Conservation (phyloP, 1,139 yeast genomes). For the Citeromyces siamensis region DNA sequence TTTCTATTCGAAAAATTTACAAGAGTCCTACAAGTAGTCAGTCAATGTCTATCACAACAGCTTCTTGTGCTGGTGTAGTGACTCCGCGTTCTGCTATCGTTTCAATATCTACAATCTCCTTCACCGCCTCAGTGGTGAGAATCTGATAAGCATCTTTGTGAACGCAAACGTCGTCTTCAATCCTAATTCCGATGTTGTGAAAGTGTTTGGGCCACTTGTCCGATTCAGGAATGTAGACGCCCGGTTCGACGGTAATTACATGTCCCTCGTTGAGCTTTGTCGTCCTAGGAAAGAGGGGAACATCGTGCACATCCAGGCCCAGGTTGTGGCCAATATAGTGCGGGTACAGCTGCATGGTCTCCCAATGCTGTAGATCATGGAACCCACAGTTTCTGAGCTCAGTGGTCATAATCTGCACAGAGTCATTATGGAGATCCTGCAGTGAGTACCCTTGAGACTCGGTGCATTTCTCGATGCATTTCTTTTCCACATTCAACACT, state of each 20-base stretch:
- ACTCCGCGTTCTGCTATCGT: constrained; percentile 43
- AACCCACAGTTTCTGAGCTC: constrained; percentile 73
- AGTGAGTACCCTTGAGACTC: constrained; percentile 39
- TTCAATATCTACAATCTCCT: constrained; percentile 76
- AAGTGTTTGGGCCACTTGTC: constrained; percentile 66
- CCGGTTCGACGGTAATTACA: constrained; percentile 91
- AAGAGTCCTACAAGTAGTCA: constrained; percentile 20
- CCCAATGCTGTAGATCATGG: constrained; percentile 30
- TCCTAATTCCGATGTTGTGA: constrained; percentile 86
- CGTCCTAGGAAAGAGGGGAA: constrained; percentile 45
- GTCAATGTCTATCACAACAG: constrained; percentile 25
- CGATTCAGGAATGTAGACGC: constrained; percentile 70
- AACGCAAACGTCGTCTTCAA: constrained; percentile 85
- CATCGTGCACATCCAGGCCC: constrained; percentile 89
- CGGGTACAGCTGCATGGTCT: constrained; percentile 61
- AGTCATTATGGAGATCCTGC: constrained; percentile 65
- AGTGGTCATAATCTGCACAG: constrained; percentile 42
- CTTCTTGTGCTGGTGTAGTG: constrained; percentile 39
- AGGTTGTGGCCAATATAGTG: constrained; percentile 94
- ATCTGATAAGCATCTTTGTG: constrained; percentile 42
- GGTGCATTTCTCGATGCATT: constrained; percentile 60
- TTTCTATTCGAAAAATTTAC: constrained; percentile 11
- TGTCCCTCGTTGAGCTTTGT: constrained; percentile 43
- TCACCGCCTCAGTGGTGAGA: constrained; percentile 71
- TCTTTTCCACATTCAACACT: constrained; percentile 70